Base-by-base conservation (phyloP, 495 filamentous ascomycete genomes). In the Penicillium bovifimosum region DNA sequence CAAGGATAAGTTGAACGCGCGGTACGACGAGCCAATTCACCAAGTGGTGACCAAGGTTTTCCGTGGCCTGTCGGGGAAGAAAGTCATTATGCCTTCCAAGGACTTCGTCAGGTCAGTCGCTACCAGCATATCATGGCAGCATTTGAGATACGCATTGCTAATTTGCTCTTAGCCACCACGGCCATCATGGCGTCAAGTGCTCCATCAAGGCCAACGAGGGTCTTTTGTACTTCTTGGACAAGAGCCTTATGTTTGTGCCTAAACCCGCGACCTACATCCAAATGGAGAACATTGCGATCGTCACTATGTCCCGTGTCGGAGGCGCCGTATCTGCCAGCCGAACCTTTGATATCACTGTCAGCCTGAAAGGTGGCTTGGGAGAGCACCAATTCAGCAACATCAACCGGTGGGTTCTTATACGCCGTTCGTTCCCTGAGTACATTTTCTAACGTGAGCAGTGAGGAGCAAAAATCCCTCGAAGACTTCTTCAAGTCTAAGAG, bases 171-270 rank as follows among this genome's bases (percentile, higher is more conserved):
- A 90, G 86, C 57, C 93, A 97, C 72, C 90, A 96, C 66, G 81
- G 87, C 47, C 91, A 96, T 69, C 88, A 84, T 56, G 95, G 95
- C 34, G 93, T 97, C 66, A 99, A 99, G 70, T 99, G 95, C 74
- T 96, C 93, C 10, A 95, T 97, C 76, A 99, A 99, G 71, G 95
- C 95, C 44, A 96, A 92, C 65, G 95, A 99, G 68, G 95, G 95
- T 46, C 91, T 95, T 59, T 73, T 99, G 27, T 99, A 93, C 76
- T 96, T 91, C 70, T 71, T 99, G 58, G 95, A 99, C 69, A 96
- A 96, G 73, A 93, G 91, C 8, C 92, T 99, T 63, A 93, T 99
- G 80, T 99, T 99, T 59, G 93, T 99, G 6, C 95, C 95, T 2
- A 99, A 99, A 69, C 95, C 95, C 0, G 91, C 95, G 0, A 95